Base-by-base conservation (phyloP, 2,329 filamentous ascomycete species). In the Epichloe elymi region DNA sequence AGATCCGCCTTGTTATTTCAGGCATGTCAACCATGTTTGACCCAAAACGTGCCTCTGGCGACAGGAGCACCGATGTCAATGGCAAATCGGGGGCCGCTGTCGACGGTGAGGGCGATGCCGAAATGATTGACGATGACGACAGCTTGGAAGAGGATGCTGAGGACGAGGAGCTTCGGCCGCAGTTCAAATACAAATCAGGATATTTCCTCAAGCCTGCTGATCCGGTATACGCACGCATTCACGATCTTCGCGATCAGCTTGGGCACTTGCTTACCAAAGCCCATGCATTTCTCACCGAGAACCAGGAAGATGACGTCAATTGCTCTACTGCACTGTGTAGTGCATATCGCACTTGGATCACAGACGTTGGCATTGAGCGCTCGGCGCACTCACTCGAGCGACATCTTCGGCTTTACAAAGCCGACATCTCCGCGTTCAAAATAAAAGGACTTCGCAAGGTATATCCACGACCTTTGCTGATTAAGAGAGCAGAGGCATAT, bases 341-440 rank as follows among this genome's bases (percentile, higher is more conserved):
- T 20, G 88, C 91, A 1, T 98, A 96, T 65, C 79, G 88, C 42
- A 93, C 88, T 8, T 98, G 90, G 89, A 97, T 98, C 60, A 89
- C 95, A 1, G 93, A 98, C 61, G 90, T 98, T 40, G 93, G 94
- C 17, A 94, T 96, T 54, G 93, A 98, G 68, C 79, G 91, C 53
- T 96, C 91, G 17, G 91, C 93, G 0, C 93, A 96, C 64, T 87
- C 94, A 2, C 74, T 97, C 10, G 93, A 98, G 64, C 79, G 93
- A 19, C 83, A 97, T 14, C 80, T 86, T 4, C 80, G 89, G 49
- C 77, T 98, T 1, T 85, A 96, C 63, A 83, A 84, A 59, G 84
- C 88, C 5, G 93, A 98, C 60, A 85, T 90, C 54, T 82, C 88
- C 23, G 86, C 91, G 0, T 98, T 96, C 74, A 96, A 95, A 68